A percentile compares a stretch with the other conserved stretches of the same genome.
These are phyloP conservation scores for Solanum neorickii DNA, from an alignment of 257 asterid species.

Conservation along the genomic window DNA sequence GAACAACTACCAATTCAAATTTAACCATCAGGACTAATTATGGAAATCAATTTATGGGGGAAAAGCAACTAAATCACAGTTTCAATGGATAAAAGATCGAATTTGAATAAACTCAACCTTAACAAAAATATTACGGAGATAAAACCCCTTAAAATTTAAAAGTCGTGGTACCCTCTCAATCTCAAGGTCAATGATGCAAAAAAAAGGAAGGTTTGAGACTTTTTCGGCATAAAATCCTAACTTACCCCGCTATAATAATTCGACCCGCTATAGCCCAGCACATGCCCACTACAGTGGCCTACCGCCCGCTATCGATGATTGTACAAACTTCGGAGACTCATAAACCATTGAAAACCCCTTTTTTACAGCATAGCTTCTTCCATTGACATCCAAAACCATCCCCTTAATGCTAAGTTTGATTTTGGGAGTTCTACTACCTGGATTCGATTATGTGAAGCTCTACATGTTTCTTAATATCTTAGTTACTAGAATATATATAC, in stretches of 20 bases:
- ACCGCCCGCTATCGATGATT: neutral
- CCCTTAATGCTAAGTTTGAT: neutral
- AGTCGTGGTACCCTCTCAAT: neutral
- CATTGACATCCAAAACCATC: neutral
- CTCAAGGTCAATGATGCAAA: neutral
- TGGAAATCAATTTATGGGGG: neutral
- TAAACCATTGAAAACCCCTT: accelerated
- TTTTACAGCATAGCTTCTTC: neutral
- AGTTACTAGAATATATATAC: no score
- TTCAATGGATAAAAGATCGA: no score
- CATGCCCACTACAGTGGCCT: neutral
- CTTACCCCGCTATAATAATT: no score
- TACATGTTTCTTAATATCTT: neutral
- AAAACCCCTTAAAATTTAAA: neutral
- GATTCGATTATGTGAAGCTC: neutral
- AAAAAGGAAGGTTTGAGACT: neutral
- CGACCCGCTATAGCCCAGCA: neutral
- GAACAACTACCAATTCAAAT: neutral
- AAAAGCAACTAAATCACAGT: no score
- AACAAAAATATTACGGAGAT: no score
- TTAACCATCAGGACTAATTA: neutral
- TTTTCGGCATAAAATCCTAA: neutral
- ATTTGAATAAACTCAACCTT: neutral
- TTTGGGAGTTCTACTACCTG: neutral
- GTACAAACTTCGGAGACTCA: neutral